These are phyloP conservation scores for Melaleuca quinquenervia DNA, from an alignment of 345 rosid genomes.

Conservation along the genomic window DNA sequence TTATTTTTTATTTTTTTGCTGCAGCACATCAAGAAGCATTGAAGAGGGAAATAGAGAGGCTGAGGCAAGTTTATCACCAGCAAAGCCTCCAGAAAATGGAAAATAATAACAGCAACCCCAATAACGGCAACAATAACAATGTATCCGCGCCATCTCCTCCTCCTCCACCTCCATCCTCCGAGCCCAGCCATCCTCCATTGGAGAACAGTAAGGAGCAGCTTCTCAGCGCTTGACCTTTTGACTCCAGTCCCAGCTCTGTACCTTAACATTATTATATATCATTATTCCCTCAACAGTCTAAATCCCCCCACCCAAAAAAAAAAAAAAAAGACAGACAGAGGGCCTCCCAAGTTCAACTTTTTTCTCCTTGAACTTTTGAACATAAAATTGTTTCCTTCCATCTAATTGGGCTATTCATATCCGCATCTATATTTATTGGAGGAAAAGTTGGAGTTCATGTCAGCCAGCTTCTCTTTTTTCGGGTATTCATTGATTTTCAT, in stretches of 20 bases:
- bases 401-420: not conserved
- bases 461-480: not conserved
- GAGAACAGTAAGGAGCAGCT: conserved; percentile 20
- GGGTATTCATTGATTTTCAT: not conserved
- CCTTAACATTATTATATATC: not conserved
- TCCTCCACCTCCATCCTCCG: conserved; percentile 7
- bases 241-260: not conserved
- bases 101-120: not conserved
- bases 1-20: not conserved
- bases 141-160: conserved; percentile 2
- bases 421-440: not conserved
- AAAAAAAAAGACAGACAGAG: not conserved
- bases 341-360: not conserved
- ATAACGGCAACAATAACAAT: not conserved
- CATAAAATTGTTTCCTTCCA: not conserved
- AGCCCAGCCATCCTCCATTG: conserved; percentile 4
- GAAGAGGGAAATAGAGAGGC: conserved; percentile 85
- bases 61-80: conserved; percentile 62
- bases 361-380: not conserved
- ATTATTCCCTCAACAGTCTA: not conserved
- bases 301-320: not conserved
- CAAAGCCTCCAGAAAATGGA: conserved; percentile 39
- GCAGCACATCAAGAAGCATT: conserved; percentile 81
- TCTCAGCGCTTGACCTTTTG: conserved; percentile 17
- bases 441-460: not conserved